A percentile compares a stretch with the other conserved stretches of the same genome.
Evolutionary conservation across 2,329 filamentous ascomycete species (phyloP).

Genomic region (Phyllosticta citriasiana): DNA sequence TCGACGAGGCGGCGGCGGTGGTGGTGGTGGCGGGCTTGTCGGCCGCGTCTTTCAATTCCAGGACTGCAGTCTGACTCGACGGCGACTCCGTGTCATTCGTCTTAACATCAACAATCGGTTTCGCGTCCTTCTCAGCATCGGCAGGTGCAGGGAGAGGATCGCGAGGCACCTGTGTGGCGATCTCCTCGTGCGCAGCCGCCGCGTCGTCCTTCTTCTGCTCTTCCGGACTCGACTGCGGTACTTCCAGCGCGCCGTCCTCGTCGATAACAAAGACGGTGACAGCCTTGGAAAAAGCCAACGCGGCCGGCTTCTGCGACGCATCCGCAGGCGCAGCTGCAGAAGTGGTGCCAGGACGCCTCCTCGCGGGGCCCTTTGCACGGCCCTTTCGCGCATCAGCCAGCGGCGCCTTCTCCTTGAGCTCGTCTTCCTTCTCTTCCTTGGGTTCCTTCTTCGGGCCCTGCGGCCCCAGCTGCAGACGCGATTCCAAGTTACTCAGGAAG

Average conservation of each 20-base stretch:
- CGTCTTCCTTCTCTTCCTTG: slow-evolving; percentile 37
- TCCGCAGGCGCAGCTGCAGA: slow-evolving; percentile 16
- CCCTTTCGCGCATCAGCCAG: slow-evolving; percentile 83
- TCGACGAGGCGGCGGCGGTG: not conserved
- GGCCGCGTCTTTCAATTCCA: not conserved
- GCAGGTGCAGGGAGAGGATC: slow-evolving; percentile 5
- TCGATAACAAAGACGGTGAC: slow-evolving; percentile 27
- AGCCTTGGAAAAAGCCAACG: slow-evolving; percentile 17
- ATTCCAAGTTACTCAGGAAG: slow-evolving; percentile 90
- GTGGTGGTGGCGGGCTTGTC: not conserved
- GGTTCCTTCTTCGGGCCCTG: slow-evolving; percentile 60
- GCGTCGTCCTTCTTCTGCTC: not conserved
- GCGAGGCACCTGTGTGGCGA: slow-evolving; percentile 6
- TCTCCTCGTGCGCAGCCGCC: not conserved
- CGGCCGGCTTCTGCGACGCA: not conserved
- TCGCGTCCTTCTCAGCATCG: not conserved
- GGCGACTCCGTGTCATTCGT: not conserved
- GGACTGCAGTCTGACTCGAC: not conserved
- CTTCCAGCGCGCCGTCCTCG: slow-evolving; percentile 23
- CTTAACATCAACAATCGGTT: not conserved
- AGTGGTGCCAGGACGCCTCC: slow-evolving; percentile 52
- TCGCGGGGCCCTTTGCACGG: slow-evolving; percentile 75
- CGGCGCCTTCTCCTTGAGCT: slow-evolving; percentile 63
- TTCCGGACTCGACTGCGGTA: slow-evolving; percentile 13
- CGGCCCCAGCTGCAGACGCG: slow-evolving; percentile 78